Conservation (phyloP, 495 filamentous ascomycete species). For the Penicillium verhagenii region DNA sequence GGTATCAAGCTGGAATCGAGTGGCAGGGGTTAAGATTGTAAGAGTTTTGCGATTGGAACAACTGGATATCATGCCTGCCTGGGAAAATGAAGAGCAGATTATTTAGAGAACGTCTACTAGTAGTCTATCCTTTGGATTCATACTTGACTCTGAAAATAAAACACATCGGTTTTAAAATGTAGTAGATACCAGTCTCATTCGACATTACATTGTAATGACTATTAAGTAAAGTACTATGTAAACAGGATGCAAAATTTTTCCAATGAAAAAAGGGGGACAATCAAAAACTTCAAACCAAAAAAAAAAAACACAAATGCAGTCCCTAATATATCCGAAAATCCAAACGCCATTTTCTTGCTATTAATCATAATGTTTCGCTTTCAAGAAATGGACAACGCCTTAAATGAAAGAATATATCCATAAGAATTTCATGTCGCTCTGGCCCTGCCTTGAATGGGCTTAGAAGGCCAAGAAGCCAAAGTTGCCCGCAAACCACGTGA, state of each 20-base stretch:
- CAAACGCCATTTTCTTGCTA: constrained; percentile 33
- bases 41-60: too few species aligned
- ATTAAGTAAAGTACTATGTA: not conserved
- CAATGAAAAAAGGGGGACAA: constrained; percentile 1
- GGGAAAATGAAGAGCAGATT: too few species aligned
- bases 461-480: constrained; percentile 55
- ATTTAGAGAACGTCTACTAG: too few species aligned
- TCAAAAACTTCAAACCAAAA: constrained; percentile 4
- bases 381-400: constrained; percentile 19
- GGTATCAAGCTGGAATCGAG: not conserved
- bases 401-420: constrained; percentile 20
- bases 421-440: constrained; percentile 13
- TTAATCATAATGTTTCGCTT: constrained; percentile 28
- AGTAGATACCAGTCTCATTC: too few species aligned
- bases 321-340: constrained; percentile 12
- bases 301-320: constrained; percentile 4
- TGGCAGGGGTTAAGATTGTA: not conserved
- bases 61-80: too few species aligned
- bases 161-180: not conserved
- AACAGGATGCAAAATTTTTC: not conserved
- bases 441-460: not conserved
- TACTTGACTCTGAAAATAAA: too few species aligned
- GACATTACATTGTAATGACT: too few species aligned
- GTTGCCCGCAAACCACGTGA: constrained; percentile 83
- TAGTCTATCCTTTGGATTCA: too few species aligned